phyloP scores from a whole-genome alignment of 305 asterid species.

The Petunia hybrid region DNA sequence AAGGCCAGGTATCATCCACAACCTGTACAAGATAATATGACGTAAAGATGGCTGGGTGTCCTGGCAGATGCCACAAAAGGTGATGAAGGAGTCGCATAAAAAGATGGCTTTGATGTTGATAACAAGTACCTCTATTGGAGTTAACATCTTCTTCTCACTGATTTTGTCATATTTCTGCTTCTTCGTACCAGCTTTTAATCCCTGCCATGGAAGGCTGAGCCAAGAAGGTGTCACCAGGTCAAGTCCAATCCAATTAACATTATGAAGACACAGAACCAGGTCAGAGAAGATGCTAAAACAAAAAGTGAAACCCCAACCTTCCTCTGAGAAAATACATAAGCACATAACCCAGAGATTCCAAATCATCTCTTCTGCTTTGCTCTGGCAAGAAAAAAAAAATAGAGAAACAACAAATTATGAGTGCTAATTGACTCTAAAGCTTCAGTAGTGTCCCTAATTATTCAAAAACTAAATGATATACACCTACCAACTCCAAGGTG shows the following conservation, averaged over 20 bases:
- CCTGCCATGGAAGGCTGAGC: slow-evolving; percentile 84
- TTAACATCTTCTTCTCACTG: slow-evolving; percentile 74
- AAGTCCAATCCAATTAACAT: slow-evolving; percentile 25
- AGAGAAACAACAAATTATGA: neutral
- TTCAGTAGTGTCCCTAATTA: slow-evolving; percentile 4
- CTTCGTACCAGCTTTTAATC: slow-evolving; percentile 74
- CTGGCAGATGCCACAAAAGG: neutral
- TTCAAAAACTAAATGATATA: slow-evolving; percentile 24
- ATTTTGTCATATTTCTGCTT: slow-evolving; percentile 79
- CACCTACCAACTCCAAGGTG: slow-evolving; percentile 83
- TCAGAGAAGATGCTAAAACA: slow-evolving; percentile 29
- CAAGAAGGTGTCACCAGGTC: slow-evolving; percentile 32
- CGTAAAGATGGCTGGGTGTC: slow-evolving; percentile 12
- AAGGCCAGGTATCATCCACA: slow-evolving; percentile 9
- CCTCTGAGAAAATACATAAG: slow-evolving; percentile 82
- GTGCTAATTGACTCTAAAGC: neutral
- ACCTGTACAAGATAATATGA: neutral
- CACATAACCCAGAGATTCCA: slow-evolving; percentile 74
- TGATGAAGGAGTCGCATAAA: neutral
- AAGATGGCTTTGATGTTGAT: slow-evolving; percentile 20
- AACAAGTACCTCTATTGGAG: slow-evolving; percentile 70
- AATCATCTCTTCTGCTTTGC: slow-evolving; percentile 83
- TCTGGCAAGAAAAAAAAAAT: slow-evolving; percentile 51
- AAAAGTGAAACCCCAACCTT: slow-evolving; percentile 51
- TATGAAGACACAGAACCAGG: slow-evolving; percentile 20